A percentile compares a stretch with the other conserved stretches of the same genome.
Evolutionary conservation across 2,329 filamentous ascomycete genomes (phyloP).

Genomic region (Aureobasidium sp.): DNA sequence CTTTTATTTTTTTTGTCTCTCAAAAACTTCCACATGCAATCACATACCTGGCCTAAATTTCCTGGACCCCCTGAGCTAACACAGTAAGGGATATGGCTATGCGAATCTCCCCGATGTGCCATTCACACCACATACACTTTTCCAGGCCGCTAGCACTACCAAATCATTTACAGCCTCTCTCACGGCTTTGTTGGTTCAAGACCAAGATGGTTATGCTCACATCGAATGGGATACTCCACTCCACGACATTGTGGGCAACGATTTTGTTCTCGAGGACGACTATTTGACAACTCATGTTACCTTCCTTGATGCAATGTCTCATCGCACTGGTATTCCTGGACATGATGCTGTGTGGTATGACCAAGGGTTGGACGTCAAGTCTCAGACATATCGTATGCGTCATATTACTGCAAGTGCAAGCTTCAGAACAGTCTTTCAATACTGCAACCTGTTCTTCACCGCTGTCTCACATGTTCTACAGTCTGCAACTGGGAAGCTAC

Average conservation of each 20-base stretch:
- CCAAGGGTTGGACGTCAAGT: constrained; percentile 23
- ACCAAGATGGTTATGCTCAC: constrained; percentile 20
- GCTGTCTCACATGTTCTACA: constrained; percentile 40
- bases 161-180: constrained; percentile 25
- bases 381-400: constrained; percentile 34
- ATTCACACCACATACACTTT: constrained; percentile 22
- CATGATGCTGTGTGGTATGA: constrained; percentile 23
- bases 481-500: constrained; percentile 29
- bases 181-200: constrained; percentile 20
- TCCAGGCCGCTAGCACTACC: constrained; percentile 22
- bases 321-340: constrained; percentile 28
- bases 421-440: constrained; percentile 38
- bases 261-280: constrained; percentile 27
- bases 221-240: constrained; percentile 30
- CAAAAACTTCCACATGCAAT: not conserved
- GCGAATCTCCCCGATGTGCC: constrained; percentile 15
- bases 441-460: constrained; percentile 47
- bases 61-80: not conserved
- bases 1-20: not conserved
- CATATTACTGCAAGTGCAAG: constrained; percentile 30
- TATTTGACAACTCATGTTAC: constrained; percentile 23
- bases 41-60: not conserved
- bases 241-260: constrained; percentile 25
- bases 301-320: constrained; percentile 27
- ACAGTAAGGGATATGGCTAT: constrained; percentile 17